Evolutionary conservation across 2,329 filamentous ascomycete species (phyloP), one percentile per base, ranked within the genome.

Genomic region (Daldinia sp.): DNA sequence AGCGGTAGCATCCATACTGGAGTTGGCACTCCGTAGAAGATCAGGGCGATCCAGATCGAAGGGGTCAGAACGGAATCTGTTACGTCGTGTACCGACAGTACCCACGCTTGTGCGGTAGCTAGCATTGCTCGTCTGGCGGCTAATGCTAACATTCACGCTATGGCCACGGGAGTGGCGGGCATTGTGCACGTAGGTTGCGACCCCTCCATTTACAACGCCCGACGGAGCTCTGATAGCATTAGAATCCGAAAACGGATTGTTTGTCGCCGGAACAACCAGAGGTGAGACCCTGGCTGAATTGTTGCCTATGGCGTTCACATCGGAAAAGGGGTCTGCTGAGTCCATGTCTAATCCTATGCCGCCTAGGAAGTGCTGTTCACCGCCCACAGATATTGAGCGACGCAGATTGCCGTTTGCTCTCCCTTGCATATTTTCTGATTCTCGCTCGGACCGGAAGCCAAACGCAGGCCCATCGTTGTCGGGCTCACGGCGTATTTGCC

Each of bases 41-140:
- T 87, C 82, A 37, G 86, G 82, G 48, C 82, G 78, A 74, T 90
- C 88, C n/a, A 90, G 81, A 71, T 91, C 89, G 73, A 90, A 90
- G 1, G 88, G 88, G 70, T 90, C 88, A 1, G 88, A 89, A 50
- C 88, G 86, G 75, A 89, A 88, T 74, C 87, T 88, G 73, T 85
- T 85, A 62, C 85, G 71, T 33, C 73, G 68, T 5, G 80, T 82
- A 50, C 81, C 82, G 50, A 84, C 81, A 0, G 81, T 81, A 15
- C 74, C 73, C 51, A 81, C 73, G n/a, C 81, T 83, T 37, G 74
- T 73, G 69, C 77, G 79, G n/a, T n/a, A 42, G 26, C 68, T 58
- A 20, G 64, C 69, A 69, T 70, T 76, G 64, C 59, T 75, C 51
- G 76, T 73, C 63, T 65, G 75, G 59, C 69, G 60, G 69, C 78